Percentiles rank a stretch among this genome's conserved stretches.
Evolutionary conservation across 2,329 filamentous ascomycete species (phyloP).

Genomic region (Pseudocercospora eumusae): DNA sequence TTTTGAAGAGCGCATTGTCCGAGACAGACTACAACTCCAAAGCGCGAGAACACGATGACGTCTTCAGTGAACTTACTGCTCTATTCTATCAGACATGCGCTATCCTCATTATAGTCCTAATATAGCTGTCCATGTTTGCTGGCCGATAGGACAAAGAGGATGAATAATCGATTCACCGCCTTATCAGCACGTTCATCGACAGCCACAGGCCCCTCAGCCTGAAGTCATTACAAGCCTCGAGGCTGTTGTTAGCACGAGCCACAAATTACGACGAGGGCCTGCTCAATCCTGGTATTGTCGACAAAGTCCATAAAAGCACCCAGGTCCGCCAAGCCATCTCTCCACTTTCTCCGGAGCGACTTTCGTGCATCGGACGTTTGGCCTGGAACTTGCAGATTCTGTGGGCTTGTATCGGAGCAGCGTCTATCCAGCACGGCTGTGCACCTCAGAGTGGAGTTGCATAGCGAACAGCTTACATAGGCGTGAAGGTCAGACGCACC

Average conservation of each 20-base stretch:
- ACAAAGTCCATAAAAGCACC: not conserved
- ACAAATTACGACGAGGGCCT: not conserved
- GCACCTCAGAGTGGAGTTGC: not conserved
- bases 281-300: not conserved
- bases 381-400: conserved; percentile 9
- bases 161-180: not conserved
- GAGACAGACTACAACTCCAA: not conserved
- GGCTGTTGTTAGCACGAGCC: conserved; percentile 4
- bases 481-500: not conserved
- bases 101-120: not conserved
- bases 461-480: too few relatives aligned
- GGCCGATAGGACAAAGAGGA: not conserved
- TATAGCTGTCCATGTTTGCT: not conserved
- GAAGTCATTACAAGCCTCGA: conserved; percentile 7
- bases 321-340: conserved; percentile 3
- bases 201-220: conserved; percentile 1
- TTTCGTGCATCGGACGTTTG: conserved; percentile 7
- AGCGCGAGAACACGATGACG: not conserved
- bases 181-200: not conserved
- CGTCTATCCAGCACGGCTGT: not conserved
- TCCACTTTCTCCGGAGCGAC: conserved; percentile 4
- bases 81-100: not conserved
- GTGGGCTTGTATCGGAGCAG: conserved; percentile 5
- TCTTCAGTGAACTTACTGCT: not conserved
- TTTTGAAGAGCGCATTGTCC: not conserved